A percentile compares a stretch with the other conserved stretches of the same genome.
phyloP scores from a whole-genome alignment of 331 rosid genomes.

The Quercus lobata region DNA sequence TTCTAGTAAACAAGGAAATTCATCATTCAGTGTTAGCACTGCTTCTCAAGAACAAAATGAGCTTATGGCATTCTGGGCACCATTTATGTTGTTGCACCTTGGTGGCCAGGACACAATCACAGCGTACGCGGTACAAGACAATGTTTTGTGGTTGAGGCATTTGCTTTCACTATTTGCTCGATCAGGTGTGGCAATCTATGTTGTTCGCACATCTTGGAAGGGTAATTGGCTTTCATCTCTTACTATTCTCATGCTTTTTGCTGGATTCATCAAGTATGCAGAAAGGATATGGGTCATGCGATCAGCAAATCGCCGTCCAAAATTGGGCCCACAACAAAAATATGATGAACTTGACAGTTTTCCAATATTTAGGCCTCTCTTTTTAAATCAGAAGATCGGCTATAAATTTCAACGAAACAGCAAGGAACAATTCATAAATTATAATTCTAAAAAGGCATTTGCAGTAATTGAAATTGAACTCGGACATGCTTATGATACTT shows the following conservation, averaged over 20 bases:
- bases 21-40: neutral
- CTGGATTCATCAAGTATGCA: neutral
- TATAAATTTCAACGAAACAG: no score
- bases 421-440: no score
- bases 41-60: neutral
- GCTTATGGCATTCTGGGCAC: conserved; percentile 8
- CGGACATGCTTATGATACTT: neutral
- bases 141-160: conserved; percentile 2
- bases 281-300: neutral
- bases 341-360: no score
- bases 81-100: neutral
- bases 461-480: neutral
- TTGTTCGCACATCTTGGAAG: neutral
- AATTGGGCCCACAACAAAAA: no score
- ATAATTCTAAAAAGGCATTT: neutral
- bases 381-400: neutral
- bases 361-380: neutral
- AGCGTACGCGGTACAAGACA: conserved; percentile 10
- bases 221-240: neutral
- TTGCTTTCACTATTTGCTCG: neutral
- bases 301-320: neutral
- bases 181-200: neutral
- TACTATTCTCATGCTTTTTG: neutral
- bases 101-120: conserved; percentile 17
- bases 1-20: neutral